Evolutionary conservation across 352 stramenopile species (phyloP), one percentile per base, ranked within the genome.

Genomic region (Phytopythium litorale): DNA sequence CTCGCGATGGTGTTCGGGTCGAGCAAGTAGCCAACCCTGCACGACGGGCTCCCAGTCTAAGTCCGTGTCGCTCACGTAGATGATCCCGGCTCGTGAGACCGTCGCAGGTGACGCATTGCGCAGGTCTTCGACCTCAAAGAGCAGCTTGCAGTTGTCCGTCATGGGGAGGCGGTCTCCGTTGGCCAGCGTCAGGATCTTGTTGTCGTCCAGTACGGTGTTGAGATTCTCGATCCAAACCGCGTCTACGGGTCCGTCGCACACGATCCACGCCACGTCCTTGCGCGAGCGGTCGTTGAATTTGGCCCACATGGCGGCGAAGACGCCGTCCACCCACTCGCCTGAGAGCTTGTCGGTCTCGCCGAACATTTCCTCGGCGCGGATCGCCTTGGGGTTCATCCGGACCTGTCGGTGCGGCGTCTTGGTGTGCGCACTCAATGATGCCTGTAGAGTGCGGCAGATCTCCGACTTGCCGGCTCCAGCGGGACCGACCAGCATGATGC

Each of bases 171-270:
- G 83, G 64, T 98, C 91, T 19, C 93, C 93, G 66, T 97, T 98
- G 1, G 92, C 91, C 1, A 98, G 70, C 38, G 91, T 98, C 45
- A 98, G 65, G 11, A 95, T 92, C 74, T 97, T 98, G 72, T 98
- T 98, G 72, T 98, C 93, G 61, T 98, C 93, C 4, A 98, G 71
- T 7, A 98, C 93, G 0, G 92, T 98, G 73, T 98, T 98, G 50
- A 98, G 87, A 66, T 98, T 98, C 66, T 98, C 93, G 58, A 98
- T 98, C 93, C 93, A 98, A 21, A 98, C 78, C 4, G 93, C 88
- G 58, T 98, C 93, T 7, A 98, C 94, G 0, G 93, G 92, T 0
- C 92, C 93, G 62, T 98, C 93, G 45, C 97, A 98, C 7, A 98
- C 83, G 30, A 94, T 92, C 93, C 93, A 98, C n/a, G 76, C 77